Conservation (phyloP, 768 basidiomycete genomes). For the Pleurotus djamor region DNA sequence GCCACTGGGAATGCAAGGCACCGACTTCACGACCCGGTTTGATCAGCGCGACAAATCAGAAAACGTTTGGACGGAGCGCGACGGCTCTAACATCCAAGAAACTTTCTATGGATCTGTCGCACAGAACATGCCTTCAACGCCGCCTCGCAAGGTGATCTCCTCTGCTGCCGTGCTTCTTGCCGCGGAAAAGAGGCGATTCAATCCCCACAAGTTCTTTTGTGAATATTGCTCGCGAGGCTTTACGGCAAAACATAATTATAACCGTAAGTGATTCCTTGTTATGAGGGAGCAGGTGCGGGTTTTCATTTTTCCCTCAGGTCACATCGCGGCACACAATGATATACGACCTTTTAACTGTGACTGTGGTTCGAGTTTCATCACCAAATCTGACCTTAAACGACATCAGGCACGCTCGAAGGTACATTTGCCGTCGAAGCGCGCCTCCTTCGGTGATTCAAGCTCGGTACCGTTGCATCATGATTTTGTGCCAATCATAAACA, state of each 20-base stretch:
- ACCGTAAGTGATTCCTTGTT: background rate
- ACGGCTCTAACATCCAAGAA: too few species aligned
- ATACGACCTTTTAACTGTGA: background rate
- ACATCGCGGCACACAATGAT: background rate
- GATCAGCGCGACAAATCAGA: too few species aligned
- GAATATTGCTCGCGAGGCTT: background rate
- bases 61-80: too few species aligned
- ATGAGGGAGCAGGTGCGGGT: background rate
- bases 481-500: background rate
- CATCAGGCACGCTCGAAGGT: background rate
- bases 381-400: background rate
- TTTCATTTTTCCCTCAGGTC: background rate
- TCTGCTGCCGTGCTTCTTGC: background rate
- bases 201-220: background rate
- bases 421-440: background rate
- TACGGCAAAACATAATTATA: slow-evolving; percentile 1
- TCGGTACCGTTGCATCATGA: background rate
- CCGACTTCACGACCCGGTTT: too few species aligned
- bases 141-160: background rate
- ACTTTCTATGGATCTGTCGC: too few species aligned
- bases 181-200: background rate
- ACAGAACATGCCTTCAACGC: background rate
- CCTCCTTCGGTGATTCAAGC: background rate
- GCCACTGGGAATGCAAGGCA: too few species aligned
- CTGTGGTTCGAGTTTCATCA: background rate